Conservation (phyloP, 176 grass and related monocot species). For the Hordeum marinum region DNA sequence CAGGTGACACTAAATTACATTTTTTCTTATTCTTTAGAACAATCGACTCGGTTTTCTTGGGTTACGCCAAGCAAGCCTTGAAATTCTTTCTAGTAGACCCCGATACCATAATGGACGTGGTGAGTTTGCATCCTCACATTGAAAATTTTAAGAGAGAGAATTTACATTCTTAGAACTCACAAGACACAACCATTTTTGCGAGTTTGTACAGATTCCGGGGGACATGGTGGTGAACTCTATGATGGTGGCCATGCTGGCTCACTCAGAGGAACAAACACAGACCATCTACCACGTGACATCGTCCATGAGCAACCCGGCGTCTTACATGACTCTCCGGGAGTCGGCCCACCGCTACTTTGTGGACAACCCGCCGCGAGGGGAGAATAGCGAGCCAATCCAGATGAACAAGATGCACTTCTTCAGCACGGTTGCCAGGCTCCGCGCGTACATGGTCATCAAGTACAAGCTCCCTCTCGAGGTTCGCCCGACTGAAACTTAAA, state of each 20-base stretch:
- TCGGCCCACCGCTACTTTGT: not conserved
- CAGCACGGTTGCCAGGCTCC: not conserved
- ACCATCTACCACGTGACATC: not conserved
- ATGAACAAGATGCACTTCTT: not conserved
- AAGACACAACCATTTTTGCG: not conserved
- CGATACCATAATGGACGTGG: not conserved
- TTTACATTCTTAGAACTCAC: not conserved
- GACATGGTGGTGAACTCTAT: not conserved
- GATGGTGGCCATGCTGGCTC: not conserved
- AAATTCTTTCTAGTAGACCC: not conserved
- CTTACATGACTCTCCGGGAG: not conserved
- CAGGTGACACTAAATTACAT: not conserved
- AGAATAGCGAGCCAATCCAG: not conserved
- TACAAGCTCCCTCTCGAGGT: not conserved
- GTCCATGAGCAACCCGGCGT: not conserved
- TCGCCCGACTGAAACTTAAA: not conserved
- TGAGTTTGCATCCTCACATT: not conserved
- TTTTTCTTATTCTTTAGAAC: constrained; percentile 13
- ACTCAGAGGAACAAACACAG: not conserved
- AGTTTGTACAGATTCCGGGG: not conserved
- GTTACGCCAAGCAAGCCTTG: constrained; percentile 42
- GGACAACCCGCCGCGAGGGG: not conserved
- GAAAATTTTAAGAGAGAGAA: not conserved
- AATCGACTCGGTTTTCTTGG: constrained; percentile 48
- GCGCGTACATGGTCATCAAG: not conserved